Percentiles rank a stretch among this genome's conserved stretches.
These are phyloP conservation scores for Wickerhamomyces queroliae DNA, from an alignment of 805 yeast genomes.

Conservation along the genomic window DNA sequence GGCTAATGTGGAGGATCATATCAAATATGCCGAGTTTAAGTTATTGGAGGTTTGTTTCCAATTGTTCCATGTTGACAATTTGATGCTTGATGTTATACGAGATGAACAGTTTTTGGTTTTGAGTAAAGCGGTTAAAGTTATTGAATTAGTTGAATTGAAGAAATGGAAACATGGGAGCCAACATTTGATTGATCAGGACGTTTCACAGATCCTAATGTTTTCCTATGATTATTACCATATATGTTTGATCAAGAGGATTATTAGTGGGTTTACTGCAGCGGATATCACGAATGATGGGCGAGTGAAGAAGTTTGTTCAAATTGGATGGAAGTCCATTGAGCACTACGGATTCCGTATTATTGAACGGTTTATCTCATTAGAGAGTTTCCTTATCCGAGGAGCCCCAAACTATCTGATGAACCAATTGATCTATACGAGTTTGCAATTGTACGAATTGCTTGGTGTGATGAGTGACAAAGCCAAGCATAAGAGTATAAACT, in stretches of 20 bases:
- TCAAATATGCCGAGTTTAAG: constrained; percentile 45
- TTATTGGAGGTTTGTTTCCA: constrained; percentile 24
- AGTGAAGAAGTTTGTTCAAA: constrained; percentile 18
- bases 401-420: constrained; percentile 48
- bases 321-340: constrained; percentile 35
- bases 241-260: constrained; percentile 31
- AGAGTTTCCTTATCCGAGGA: constrained; percentile 43
- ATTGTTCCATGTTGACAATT: constrained; percentile 19
- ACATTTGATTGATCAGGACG: constrained; percentile 39
- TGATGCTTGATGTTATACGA: constrained; percentile 16
- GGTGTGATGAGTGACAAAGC: constrained; percentile 33
- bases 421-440: constrained; percentile 49
- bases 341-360: constrained; percentile 39
- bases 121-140: background rate
- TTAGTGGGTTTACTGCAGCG: constrained; percentile 16
- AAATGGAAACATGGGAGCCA: constrained; percentile 40
- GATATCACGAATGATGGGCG: background rate
- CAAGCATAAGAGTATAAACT: constrained; percentile 34
- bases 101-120: constrained; percentile 10
- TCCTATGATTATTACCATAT: constrained; percentile 44
- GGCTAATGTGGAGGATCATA: constrained; percentile 47
- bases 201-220: constrained; percentile 41
- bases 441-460: constrained; percentile 44
- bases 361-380: constrained; percentile 36
- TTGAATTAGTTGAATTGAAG: constrained; percentile 1